Conservation (phyloP, 1,284 basidiomycete species). For the Boletus mariae region DNA sequence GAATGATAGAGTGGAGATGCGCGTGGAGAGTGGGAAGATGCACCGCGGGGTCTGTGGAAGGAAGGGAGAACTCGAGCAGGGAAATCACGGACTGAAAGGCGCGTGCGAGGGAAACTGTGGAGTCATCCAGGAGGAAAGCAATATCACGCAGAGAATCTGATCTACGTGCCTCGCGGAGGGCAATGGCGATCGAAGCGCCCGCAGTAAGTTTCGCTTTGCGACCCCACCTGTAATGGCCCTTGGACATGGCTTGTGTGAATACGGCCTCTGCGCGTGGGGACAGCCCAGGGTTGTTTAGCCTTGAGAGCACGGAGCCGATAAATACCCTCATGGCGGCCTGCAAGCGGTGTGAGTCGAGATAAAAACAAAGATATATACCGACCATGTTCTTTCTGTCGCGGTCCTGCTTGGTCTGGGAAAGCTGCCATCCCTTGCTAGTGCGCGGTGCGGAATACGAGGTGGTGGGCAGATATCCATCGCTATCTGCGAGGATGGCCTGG, state of each 20-base stretch:
- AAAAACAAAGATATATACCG: conserved; percentile 16
- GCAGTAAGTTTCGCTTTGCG: conserved; percentile 61
- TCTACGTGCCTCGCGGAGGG: conserved; percentile 62
- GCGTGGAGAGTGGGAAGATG: conserved; percentile 45
- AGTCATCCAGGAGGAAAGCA: conserved; percentile 58
- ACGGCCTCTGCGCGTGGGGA: conserved; percentile 58
- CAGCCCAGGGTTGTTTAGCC: conserved; percentile 52
- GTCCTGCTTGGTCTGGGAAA: conserved; percentile 58
- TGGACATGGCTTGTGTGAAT: conserved; percentile 60
- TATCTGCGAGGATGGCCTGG: conserved; percentile 53
- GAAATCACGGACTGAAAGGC: conserved; percentile 51
- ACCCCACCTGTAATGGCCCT: conserved; percentile 62
- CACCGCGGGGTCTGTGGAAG: conserved; percentile 35
- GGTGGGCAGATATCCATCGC: conserved; percentile 36
- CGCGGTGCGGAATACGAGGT: conserved; percentile 30
- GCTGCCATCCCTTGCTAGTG: conserved; percentile 47
- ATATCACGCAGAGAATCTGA: conserved; percentile 65
- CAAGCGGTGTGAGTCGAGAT: background rate
- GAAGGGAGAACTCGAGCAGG: conserved; percentile 35
- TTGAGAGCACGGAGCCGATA: conserved; percentile 54
- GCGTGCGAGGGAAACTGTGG: conserved; percentile 50
- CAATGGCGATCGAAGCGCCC: conserved; percentile 62
- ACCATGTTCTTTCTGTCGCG: conserved; percentile 59
- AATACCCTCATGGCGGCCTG: conserved; percentile 61
- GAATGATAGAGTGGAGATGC: conserved; percentile 41